Evolutionary conservation across 2,329 filamentous ascomycete genomes (phyloP).

Genomic region (Neofusicoccum laricinum): DNA sequence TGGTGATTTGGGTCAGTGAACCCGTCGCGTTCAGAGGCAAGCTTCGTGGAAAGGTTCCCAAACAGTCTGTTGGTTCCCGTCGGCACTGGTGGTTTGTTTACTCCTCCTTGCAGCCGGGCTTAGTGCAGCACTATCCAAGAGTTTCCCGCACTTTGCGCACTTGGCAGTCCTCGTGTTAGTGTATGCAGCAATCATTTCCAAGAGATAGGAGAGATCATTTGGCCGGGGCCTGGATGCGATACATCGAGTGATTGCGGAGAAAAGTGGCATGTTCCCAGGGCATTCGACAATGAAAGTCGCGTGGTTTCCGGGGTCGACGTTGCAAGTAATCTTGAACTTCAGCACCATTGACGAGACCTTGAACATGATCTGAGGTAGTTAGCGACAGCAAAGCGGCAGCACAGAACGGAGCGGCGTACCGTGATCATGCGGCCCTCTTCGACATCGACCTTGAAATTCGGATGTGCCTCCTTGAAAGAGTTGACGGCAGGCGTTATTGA

Average conservation of each 20-base stretch:
- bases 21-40: constrained; percentile 22
- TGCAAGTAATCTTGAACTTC: constrained; percentile 29
- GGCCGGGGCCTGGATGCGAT: constrained; percentile 30
- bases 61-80: constrained; percentile 22
- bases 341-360: constrained; percentile 25
- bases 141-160: constrained; percentile 33
- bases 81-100: constrained; percentile 21
- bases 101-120: constrained; percentile 32
- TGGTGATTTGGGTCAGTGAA: background rate
- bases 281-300: constrained; percentile 31
- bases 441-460: constrained; percentile 26
- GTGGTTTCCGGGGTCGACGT: constrained; percentile 25
- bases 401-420: constrained; percentile 20
- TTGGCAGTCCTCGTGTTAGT: constrained; percentile 28
- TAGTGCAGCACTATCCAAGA: constrained; percentile 27
- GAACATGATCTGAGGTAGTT: constrained; percentile 27
- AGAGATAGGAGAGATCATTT: constrained; percentile 30
- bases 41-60: constrained; percentile 39
- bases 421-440: constrained; percentile 27
- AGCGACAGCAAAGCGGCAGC: background rate
- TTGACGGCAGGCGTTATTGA: constrained; percentile 25
- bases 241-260: constrained; percentile 31
- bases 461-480: constrained; percentile 26
- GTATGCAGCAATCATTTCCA: constrained; percentile 41
- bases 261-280: constrained; percentile 28